These are phyloP conservation scores for Paraphaeosphaeria sporulosa DNA, from an alignment of 2,329 filamentous ascomycete species.

Conservation along the genomic window DNA sequence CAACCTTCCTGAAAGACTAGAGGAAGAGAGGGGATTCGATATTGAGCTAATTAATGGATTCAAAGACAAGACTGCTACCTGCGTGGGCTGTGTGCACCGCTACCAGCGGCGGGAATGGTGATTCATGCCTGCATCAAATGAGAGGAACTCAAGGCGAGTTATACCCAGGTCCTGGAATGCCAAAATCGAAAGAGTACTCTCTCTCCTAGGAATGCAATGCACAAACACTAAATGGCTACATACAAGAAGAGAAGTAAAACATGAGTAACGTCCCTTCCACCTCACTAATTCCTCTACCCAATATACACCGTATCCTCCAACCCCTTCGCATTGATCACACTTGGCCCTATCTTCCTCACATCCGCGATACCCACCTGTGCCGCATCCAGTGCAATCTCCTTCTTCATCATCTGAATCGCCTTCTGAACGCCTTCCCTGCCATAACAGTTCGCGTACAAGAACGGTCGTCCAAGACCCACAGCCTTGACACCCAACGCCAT, in stretches of 20 bases:
- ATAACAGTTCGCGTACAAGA: conserved; percentile 60
- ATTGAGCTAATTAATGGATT: too few species aligned
- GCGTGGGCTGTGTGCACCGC: too few species aligned
- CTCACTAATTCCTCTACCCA: background rate
- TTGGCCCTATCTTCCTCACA: conserved; percentile 21
- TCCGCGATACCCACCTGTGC: conserved; percentile 24
- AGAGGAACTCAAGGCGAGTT: too few species aligned
- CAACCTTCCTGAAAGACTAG: background rate
- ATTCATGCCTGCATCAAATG: too few species aligned
- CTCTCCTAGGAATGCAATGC: background rate
- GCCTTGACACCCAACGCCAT: conserved; percentile 42
- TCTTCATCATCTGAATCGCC: conserved; percentile 58
- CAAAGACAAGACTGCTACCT: too few species aligned
- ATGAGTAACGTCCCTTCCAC: background rate
- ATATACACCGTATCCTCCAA: conserved; percentile 7
- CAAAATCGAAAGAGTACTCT: background rate
- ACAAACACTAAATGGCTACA: background rate
- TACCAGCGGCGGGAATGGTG: too few species aligned
- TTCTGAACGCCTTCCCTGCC: conserved; percentile 68
- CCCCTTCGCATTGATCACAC: conserved; percentile 1
- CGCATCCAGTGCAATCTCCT: conserved; percentile 49
- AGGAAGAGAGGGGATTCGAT: background rate
- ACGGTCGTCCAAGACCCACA: conserved; percentile 53
- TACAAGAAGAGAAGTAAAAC: background rate
- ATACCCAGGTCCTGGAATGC: too few species aligned